These are phyloP conservation scores for Domatiomyces globalis DNA, from an alignment of 2,329 filamentous ascomycete genomes.

Conservation along the genomic window DNA sequence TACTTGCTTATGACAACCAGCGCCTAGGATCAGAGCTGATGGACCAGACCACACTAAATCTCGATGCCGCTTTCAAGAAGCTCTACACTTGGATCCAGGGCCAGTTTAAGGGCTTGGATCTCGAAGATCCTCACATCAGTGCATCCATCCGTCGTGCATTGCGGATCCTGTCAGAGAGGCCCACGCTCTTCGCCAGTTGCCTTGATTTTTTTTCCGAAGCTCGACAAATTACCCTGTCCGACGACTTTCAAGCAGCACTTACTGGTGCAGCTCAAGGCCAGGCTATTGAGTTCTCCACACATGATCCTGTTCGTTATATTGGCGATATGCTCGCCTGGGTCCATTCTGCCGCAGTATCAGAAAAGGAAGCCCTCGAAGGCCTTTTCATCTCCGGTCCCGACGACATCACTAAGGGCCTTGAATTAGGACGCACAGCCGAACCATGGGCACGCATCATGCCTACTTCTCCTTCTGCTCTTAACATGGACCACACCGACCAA, in stretches of 20 bases:
- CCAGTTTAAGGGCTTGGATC: constrained; percentile 80
- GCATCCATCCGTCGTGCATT: constrained; percentile 69
- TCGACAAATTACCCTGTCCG: constrained; percentile 70
- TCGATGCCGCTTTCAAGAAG: constrained; percentile 88
- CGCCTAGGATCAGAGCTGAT: constrained; percentile 77
- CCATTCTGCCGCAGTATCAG: constrained; percentile 85
- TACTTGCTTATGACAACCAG: constrained; percentile 83
- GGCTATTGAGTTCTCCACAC: constrained; percentile 84
- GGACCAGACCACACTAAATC: constrained; percentile 72
- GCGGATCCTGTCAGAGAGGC: constrained; percentile 74
- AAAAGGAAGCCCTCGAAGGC: constrained; percentile 79
- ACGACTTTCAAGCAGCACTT: constrained; percentile 76
- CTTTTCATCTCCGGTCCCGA: constrained; percentile 84
- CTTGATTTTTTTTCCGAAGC: constrained; percentile 87
- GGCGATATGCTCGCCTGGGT: constrained; percentile 97
- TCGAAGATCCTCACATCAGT: constrained; percentile 89
- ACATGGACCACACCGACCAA: not conserved
- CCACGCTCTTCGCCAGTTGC: constrained; percentile 82
- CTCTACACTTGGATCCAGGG: constrained; percentile 89
- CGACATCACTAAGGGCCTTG: constrained; percentile 69
- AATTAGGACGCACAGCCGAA: constrained; percentile 66
- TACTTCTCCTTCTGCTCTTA: not conserved
- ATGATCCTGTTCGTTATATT: constrained; percentile 80
- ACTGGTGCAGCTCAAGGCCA: constrained; percentile 57
- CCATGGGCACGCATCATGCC: constrained; percentile 52